Evolutionary conservation across 2,329 filamentous ascomycete genomes (phyloP), one percentile per base, ranked within the genome.

Genomic region (Fusarium austroafricanum): DNA sequence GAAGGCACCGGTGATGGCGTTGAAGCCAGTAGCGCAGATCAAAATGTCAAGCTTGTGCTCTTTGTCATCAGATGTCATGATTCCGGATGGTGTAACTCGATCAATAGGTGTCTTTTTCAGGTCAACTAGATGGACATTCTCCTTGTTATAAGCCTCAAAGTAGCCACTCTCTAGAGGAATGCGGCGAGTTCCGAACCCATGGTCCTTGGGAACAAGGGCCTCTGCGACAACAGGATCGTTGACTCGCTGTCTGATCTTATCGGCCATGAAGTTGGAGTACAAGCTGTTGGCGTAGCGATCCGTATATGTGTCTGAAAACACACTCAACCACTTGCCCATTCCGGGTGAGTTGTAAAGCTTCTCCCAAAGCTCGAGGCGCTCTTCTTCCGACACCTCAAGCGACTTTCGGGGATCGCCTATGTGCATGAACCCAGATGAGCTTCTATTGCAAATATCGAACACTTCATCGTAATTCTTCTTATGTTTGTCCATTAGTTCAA

Each of bases 151-250:
- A 0, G 56, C 58, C 15, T 71, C 65, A 21, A 59, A 71, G 14
- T 71, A 71, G 1, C 68, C 68, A n/a, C 68, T 71, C 40, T 71
- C 68, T 4, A 71, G 28, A 2, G 68, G 65, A 1, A 71, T 49
- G 1, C 68, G 50, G 0, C 68, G 52, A 0, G 58, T 63, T 4
- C 68, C 65, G 26, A 64, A 71, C 1, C 67, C 68, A 23, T 71
- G 67, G 1, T 63, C 51, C 12, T 71, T 66, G 1, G 64, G 68
- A 2, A 71, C 46, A 0, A 70, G 37, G 1, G 43, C 59, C 12
- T 71, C 64, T 0, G 57, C 68, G 2, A 68, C 45, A 0, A 4
- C 38, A 7, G 65, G 64, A 11, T 71, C 57, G 1, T 53, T 18
- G 0, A 71, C 57, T 0, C 67, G n/a, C 14, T 55, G 29, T 9